phyloP scores from a whole-genome alignment of 805 yeast genomes.

The Zygosaccharomyces rouxii region DNA sequence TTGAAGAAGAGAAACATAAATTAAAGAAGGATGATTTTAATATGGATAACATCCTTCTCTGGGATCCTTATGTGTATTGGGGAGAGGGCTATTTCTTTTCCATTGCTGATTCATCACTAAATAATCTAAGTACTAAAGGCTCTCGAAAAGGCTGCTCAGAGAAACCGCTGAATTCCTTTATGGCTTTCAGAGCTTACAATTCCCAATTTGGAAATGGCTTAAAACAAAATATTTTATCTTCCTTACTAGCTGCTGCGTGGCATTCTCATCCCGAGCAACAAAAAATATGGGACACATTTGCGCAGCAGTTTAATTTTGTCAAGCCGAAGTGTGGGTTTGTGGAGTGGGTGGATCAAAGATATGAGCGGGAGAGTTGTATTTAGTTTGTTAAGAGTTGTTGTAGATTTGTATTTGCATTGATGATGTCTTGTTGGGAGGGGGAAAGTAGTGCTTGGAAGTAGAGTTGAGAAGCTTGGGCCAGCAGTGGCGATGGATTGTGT shows the following conservation, averaged over 20 bases:
- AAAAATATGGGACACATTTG: slow-evolving; percentile 14
- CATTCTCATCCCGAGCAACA: slow-evolving; percentile 5
- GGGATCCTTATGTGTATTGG: slow-evolving; percentile 11
- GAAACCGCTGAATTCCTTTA: slow-evolving; percentile 22
- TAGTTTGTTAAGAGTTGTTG: slow-evolving; percentile 16
- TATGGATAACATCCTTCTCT: slow-evolving; percentile 1
- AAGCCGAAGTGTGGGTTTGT: slow-evolving; percentile 22
- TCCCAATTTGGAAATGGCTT: slow-evolving; percentile 24
- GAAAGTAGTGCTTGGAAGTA: slow-evolving; percentile 17
- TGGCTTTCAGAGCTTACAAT: slow-evolving; percentile 28
- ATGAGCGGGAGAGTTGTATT: slow-evolving; percentile 16
- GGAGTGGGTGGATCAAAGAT: slow-evolving; percentile 18
- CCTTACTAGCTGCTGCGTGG: slow-evolving; percentile 23
- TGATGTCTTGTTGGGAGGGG: slow-evolving; percentile 19
- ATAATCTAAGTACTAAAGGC: slow-evolving; percentile 8
- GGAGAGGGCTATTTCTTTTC: slow-evolving; percentile 7
- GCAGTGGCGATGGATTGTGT: slow-evolving; percentile 17
- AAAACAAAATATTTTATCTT: slow-evolving; percentile 21
- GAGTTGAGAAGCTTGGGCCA: slow-evolving; percentile 18
- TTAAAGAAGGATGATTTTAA: not conserved
- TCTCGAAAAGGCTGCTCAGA: slow-evolving; percentile 6
- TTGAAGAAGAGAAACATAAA: slow-evolving; percentile 12
- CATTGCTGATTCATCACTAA: slow-evolving; percentile 7
- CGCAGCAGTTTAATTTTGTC: slow-evolving; percentile 30
- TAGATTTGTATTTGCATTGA: slow-evolving; percentile 18